Percentiles rank a stretch among this genome's conserved stretches.
phyloP scores from a whole-genome alignment of 2,329 filamentous ascomycete species.

The Leptographium radiaticola region DNA sequence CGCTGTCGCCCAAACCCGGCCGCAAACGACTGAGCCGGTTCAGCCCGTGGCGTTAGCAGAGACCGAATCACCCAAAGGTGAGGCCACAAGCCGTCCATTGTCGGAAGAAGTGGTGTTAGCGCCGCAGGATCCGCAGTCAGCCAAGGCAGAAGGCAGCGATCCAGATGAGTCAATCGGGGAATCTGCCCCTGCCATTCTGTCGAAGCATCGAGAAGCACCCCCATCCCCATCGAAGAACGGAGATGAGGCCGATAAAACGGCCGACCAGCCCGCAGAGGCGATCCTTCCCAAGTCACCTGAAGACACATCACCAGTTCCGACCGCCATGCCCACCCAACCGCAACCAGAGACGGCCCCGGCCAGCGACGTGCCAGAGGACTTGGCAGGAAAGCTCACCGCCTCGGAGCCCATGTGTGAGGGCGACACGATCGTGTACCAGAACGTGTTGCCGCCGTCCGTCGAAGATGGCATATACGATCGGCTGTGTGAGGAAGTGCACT shows the following conservation, averaged over 20 bases:
- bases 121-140: no score
- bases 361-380: neutral
- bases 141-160: neutral
- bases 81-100: no score
- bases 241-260: neutral
- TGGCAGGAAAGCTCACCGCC: conserved; percentile 9
- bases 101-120: no score
- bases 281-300: no score
- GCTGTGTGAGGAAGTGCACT: conserved; percentile 62
- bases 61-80: neutral
- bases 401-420: conserved; percentile 58
- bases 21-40: conserved; percentile 7
- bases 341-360: neutral
- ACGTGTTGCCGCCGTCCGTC: conserved; percentile 49
- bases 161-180: neutral
- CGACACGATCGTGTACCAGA: conserved; percentile 61
- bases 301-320: neutral
- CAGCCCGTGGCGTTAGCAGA: conserved; percentile 6
- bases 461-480: conserved; percentile 52
- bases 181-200: neutral
- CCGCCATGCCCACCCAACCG: neutral
- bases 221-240: no score
- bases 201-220: no score
- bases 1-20: conserved; percentile 6
- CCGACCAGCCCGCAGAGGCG: neutral